A percentile compares a stretch with the other conserved stretches of the same genome.
These are phyloP conservation scores for Quercus tomentella DNA, from an alignment of 331 rosid species.

Conservation along the genomic window DNA sequence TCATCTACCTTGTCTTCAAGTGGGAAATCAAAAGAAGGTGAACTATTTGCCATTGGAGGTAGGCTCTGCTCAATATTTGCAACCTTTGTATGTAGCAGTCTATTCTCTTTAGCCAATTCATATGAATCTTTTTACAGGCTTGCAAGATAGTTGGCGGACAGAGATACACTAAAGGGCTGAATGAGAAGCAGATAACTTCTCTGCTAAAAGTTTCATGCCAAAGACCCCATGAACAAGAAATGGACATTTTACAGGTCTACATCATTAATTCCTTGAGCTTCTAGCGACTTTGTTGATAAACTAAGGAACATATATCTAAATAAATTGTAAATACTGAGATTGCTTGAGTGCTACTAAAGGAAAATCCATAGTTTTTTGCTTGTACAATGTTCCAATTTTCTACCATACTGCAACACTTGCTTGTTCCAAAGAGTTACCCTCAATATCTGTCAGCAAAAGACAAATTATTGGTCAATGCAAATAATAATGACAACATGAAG, in stretches of 20 bases:
- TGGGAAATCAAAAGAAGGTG: slow-evolving; percentile 42
- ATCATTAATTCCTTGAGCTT: slow-evolving; percentile 6
- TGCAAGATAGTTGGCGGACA: slow-evolving; percentile 52
- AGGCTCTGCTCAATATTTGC: slow-evolving; percentile 10
- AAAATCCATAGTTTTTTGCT: not conserved
- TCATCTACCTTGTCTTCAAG: slow-evolving; percentile 55
- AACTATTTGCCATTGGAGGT: slow-evolving; percentile 62
- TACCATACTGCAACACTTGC: not conserved
- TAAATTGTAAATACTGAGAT: no score
- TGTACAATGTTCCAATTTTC: not conserved
- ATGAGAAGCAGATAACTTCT: slow-evolving; percentile 50
- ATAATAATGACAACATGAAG: not conserved
- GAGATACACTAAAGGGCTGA: slow-evolving; percentile 48
- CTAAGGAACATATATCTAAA: no score
- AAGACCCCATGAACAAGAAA: slow-evolving; percentile 44
- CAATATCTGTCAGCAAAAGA: not conserved
- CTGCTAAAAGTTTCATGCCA: slow-evolving; percentile 46
- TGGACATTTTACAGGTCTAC: slow-evolving; percentile 42
- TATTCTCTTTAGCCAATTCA: not conserved
- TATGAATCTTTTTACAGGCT: slow-evolving; percentile 28
- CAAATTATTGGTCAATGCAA: not conserved
- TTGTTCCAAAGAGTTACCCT: not conserved
- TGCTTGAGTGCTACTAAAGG: not conserved
- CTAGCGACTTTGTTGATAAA: not conserved
- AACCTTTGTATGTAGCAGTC: not conserved